phyloP scores from a whole-genome alignment of 2,329 filamentous ascomycete genomes.

The Corniculantispora saksenae region DNA sequence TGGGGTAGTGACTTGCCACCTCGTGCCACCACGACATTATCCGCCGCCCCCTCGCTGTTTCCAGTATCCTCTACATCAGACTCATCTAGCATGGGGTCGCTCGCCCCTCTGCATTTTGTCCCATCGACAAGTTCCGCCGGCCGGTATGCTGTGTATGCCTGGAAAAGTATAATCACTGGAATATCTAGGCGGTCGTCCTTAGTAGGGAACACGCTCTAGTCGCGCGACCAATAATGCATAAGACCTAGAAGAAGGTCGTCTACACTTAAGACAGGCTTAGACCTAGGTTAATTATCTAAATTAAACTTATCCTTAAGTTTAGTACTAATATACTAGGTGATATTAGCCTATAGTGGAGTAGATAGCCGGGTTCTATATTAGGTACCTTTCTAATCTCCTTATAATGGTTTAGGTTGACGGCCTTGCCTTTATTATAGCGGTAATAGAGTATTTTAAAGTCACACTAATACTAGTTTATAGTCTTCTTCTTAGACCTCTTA shows the following conservation, averaged over 20 bases:
- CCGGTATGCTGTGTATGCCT: conserved; percentile 26
- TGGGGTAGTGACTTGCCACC: not conserved
- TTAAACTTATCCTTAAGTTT: conserved; percentile 24
- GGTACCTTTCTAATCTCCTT: conserved; percentile 16
- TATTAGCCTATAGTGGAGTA: not conserved
- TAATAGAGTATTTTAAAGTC: conserved; percentile 28
- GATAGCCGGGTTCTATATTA: not conserved
- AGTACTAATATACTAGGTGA: not conserved
- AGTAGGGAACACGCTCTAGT: conserved; percentile 27
- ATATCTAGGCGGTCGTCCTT: conserved; percentile 28
- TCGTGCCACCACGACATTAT: not conserved
- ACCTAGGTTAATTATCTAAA: conserved; percentile 19
- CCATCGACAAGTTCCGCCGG: conserved; percentile 29
- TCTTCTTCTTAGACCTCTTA: conserved; percentile 22
- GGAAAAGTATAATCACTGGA: conserved; percentile 26
- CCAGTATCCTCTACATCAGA: conserved; percentile 2
- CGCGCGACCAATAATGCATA: conserved; percentile 25
- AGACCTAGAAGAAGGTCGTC: conserved; percentile 24
- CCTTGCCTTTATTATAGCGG: conserved; percentile 22
- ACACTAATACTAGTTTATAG: conserved; percentile 25
- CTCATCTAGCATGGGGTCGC: conserved; percentile 26
- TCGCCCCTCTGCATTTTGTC: conserved; percentile 26
- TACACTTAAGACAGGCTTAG: conserved; percentile 21
- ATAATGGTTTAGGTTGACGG: conserved; percentile 23
- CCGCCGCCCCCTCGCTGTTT: not conserved